Conservation (phyloP, 2,329 filamentous ascomycete genomes). For the Fusarium fracticaudum region DNA sequence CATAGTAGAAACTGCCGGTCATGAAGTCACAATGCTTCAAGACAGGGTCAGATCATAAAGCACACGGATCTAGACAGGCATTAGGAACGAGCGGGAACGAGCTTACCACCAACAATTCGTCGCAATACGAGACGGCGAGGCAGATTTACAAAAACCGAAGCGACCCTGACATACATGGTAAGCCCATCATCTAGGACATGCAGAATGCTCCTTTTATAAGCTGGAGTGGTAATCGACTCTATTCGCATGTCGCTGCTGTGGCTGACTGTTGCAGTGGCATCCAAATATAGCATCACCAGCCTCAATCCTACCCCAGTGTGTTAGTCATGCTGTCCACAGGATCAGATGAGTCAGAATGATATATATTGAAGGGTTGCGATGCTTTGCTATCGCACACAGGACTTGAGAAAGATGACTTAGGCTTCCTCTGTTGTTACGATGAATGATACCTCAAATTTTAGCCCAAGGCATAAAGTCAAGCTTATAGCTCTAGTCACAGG, state of each 20-base stretch:
- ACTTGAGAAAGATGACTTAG: neutral
- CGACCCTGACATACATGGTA: neutral
- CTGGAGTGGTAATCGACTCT: neutral
- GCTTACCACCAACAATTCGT: neutral
- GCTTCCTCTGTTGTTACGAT: neutral
- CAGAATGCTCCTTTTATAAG: neutral
- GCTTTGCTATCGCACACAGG: neutral
- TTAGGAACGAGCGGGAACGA: neutral
- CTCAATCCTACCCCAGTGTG: neutral
- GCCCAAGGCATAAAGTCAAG: neutral
- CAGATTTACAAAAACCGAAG: neutral
- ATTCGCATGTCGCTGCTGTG: neutral
- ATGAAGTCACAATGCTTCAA: neutral
- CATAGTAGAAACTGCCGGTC: neutral
- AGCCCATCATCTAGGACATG: neutral
- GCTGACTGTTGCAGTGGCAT: neutral
- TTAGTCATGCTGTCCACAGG: neutral
- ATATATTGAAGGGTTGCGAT: neutral
- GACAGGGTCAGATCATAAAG: neutral
- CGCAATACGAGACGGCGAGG: neutral
- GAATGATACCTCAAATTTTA: neutral
- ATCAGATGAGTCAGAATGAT: neutral
- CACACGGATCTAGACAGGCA: neutral
- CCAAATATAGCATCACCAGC: conserved; percentile 7
- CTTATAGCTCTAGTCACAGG: neutral